These are phyloP conservation scores for Glycyrrhiza uralensis DNA, from an alignment of 306 rosid species.

Conservation along the genomic window DNA sequence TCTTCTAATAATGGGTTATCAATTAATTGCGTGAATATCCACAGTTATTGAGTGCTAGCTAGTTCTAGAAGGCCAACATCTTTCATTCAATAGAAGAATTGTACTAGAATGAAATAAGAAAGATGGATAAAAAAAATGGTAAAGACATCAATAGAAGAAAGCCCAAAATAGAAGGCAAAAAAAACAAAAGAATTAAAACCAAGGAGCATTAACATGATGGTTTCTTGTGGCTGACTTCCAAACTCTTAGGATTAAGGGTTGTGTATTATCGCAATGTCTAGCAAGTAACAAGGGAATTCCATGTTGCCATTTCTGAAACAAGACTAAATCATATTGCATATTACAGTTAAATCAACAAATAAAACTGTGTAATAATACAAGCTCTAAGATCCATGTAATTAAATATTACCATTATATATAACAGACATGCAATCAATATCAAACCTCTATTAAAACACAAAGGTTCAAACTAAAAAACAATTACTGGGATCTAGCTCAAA, in stretches of 20 bases:
- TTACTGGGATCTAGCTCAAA: neutral
- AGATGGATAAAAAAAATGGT: neutral
- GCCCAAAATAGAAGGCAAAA: neutral
- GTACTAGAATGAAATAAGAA: neutral
- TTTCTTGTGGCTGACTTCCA: too few species aligned
- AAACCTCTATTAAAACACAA: too few species aligned
- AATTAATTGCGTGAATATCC: neutral
- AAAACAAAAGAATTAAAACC: neutral
- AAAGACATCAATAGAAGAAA: neutral
- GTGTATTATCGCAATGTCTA: too few species aligned
- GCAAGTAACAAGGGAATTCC: neutral
- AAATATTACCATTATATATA: too few species aligned
- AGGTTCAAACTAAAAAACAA: neutral
- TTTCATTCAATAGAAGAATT: neutral
- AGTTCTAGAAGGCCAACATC: neutral
- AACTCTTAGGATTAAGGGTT: too few species aligned
- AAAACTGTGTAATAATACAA: too few species aligned
- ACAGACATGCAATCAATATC: too few species aligned
- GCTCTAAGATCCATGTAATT: too few species aligned
- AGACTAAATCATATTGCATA: too few species aligned
- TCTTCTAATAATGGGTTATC: neutral
- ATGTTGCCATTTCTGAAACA: too few species aligned
- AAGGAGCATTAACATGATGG: constrained; percentile 1
- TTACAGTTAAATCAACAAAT: too few species aligned
- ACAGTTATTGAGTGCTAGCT: neutral